Base-by-base conservation (phyloP, 2,329 filamentous ascomycete genomes). In the Claviceps fusiformis region DNA sequence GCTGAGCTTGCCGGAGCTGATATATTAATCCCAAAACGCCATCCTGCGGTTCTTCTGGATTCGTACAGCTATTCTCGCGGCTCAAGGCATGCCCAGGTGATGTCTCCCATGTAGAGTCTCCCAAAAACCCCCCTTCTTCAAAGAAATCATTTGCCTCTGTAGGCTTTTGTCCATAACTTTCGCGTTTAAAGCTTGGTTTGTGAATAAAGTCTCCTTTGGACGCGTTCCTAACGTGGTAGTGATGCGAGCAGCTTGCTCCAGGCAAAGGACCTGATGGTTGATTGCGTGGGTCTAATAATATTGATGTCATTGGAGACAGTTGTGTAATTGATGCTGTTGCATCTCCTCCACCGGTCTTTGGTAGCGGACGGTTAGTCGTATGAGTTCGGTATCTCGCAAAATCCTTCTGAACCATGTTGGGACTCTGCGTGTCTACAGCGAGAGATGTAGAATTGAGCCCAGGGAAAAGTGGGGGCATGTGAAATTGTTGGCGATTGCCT, bases 401-500 rank as follows among this genome's bases (percentile, higher is more conserved):
- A 55, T 81, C 73, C 56, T 70, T 70, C 52, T 62, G 75, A 63
- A 56, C 71, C 68, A 60, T 50, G 31, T 65, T 73, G 1, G 80
- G 81, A 35, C 67, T 66, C 41, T 77, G 75, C 71, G 82, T 73
- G 46, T 84, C 81, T 27, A 75, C 73, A 13, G 73, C 79, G 54
- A 80, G 67, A 2, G 73, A 80, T 27, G 79, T 82, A 39, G 80
- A 86, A 65, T 81, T 83, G 9, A 89, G 73, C 3, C 82, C 84
- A 1, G 89, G 86, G 64, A 92, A 88, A 0, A 80, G 73, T 5
- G 88, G 87, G 1, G 88, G 87, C 29, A 85, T 86, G 57, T 91
- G 81, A 66, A 92, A 91, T 46, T 78, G 77, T 27, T 64, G 61
- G 8, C 67, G 78, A 53, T 70, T 69, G 2, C 76, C 76, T 3